Evolutionary conservation across 305 asterid genomes (phyloP), one percentile per base, ranked within the genome.

Genomic region (Fraxinus ornus): DNA sequence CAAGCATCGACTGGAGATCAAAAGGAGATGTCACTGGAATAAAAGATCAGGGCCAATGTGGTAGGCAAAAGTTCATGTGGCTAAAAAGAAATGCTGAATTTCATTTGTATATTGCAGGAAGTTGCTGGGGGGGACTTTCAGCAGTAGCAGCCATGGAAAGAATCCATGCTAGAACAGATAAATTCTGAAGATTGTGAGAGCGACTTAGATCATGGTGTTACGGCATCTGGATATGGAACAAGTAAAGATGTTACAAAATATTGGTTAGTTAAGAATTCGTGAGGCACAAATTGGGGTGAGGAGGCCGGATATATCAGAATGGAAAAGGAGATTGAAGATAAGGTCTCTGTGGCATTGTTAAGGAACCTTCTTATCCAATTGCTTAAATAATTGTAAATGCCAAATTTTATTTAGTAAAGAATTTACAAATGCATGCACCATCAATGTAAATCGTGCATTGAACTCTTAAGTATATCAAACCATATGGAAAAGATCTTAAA

Each of bases 221-320:
- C 88, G 0, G 85, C 84, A 0, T 85, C 82, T n/a, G 90, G 85
- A 0, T 83, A 85, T 21, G 90, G 87, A 1, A 81, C 74, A n/a
- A 75, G 83, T 1, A 77, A 81, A 12, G 76, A 80, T 17, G 85
- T 86, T 0, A 85, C 86, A 1, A 80, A 87, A 80, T 84, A 82
- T 32, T 85, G 89, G 89, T 73, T 87, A 10, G 85, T 87, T 0
- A 85, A 87, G 86, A 85, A 87, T 32, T 87, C 89, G 9, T 87
- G 88, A 88, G 89, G 88, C 5, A 21, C 35, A 0, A 87, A 73
- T 4, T 84, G 86, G 89, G 89, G 83, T 0, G 89, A 84, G 19
- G 44, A 52, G 19, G 32, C 32, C 32, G 87, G 89, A 52, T 87
- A 84, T 41, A 82, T 87, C 2, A 79, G 83, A 52, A 82, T 87